These are phyloP conservation scores for Didymella arachidicola DNA, from an alignment of 2,329 filamentous ascomycete genomes.

Conservation along the genomic window DNA sequence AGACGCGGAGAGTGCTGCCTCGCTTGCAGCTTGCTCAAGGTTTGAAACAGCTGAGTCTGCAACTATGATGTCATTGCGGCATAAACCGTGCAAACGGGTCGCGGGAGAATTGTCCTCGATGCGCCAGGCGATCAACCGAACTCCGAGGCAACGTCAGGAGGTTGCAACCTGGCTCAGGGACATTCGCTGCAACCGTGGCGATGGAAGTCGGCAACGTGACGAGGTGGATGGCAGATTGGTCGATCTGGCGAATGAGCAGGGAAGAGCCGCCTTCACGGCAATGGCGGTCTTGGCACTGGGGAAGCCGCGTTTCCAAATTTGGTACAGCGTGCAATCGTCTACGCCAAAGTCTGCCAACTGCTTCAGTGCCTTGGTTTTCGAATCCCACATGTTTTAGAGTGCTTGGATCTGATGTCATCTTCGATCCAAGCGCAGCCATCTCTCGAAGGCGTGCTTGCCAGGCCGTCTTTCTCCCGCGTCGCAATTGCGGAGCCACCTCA, in stretches of 20 bases:
- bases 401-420: conserved; percentile 19
- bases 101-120: not conserved
- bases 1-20: conserved; percentile 9
- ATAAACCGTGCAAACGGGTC: conserved; percentile 1
- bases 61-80: conserved; percentile 18
- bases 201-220: conserved; percentile 13
- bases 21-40: conserved; percentile 17
- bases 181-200: conserved; percentile 8
- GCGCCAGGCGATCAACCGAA: conserved; percentile 1
- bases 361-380: conserved; percentile 14
- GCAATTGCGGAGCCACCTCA: conserved; percentile 10
- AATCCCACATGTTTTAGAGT: conserved; percentile 16
- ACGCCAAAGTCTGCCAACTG: conserved; percentile 4
- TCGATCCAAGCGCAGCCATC: conserved; percentile 1
- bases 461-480: conserved; percentile 10
- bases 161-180: conserved; percentile 1
- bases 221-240: conserved; percentile 7
- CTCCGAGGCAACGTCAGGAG: conserved; percentile 7
- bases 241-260: conserved; percentile 4
- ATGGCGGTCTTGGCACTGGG: conserved; percentile 3
- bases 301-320: conserved; percentile 18
- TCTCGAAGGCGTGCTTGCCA: conserved; percentile 20
- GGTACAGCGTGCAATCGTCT: conserved; percentile 14
- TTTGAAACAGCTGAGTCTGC: conserved; percentile 13
- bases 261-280: conserved; percentile 15